Conservation (phyloP, 371 early-diverging fungal species). For the Mortierella sp. region DNA sequence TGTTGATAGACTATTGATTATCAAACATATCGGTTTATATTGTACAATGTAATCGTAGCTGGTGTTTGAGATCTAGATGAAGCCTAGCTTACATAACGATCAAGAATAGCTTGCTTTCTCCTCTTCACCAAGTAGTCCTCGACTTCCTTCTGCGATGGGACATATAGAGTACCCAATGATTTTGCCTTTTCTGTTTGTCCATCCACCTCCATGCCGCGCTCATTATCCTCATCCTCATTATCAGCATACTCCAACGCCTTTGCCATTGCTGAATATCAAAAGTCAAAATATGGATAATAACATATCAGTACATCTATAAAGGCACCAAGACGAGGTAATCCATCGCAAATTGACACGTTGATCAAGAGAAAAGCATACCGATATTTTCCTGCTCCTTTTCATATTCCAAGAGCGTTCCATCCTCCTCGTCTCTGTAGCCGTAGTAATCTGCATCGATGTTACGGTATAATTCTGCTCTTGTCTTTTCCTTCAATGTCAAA, state of each 20-base stretch:
- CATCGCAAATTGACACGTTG: no score
- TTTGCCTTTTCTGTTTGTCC: slow-evolving; percentile 25
- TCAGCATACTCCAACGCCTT: slow-evolving; percentile 47
- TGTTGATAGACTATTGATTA: not conserved
- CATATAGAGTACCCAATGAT: slow-evolving; percentile 47
- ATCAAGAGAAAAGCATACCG: slow-evolving; percentile 32
- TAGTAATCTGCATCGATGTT: slow-evolving; percentile 95
- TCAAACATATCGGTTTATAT: not conserved
- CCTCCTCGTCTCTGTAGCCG: slow-evolving; percentile 96
- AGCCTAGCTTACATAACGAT: slow-evolving; percentile 55
- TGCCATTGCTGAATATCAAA: slow-evolving; percentile 28
- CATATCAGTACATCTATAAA: not conserved
- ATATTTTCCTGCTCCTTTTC: slow-evolving; percentile 74
- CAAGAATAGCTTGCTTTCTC: slow-evolving; percentile 69
- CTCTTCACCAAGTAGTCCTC: slow-evolving; percentile 80
- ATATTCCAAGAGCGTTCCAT: slow-evolving; percentile 83
- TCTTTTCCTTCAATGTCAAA: slow-evolving; percentile 60
- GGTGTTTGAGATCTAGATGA: slow-evolving; percentile 8
- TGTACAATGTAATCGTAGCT: slow-evolving; percentile 1
- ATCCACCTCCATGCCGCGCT: slow-evolving; percentile 58
- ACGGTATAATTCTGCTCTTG: slow-evolving; percentile 79
- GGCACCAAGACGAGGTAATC: no score
- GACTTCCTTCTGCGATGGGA: slow-evolving; percentile 81
- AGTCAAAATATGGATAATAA: not conserved
- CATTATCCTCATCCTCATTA: slow-evolving; percentile 43